These are phyloP conservation scores for Pichia deserticola DNA, from an alignment of 805 yeast species.

Conservation along the genomic window DNA sequence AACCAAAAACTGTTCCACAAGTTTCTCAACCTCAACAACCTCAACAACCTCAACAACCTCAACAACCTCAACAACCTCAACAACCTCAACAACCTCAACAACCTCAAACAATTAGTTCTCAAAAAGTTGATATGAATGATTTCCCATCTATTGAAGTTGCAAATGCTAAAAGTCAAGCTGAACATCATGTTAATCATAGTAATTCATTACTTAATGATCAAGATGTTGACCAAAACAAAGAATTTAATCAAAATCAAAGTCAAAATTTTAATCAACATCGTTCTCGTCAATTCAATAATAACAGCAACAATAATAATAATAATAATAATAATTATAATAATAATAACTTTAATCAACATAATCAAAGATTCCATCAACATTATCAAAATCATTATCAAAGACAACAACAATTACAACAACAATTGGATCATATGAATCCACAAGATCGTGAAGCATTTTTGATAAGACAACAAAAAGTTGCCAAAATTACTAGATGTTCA, in stretches of 20 bases:
- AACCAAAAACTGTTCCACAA: constrained; percentile 12
- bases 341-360: constrained; percentile 3
- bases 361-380: constrained; percentile 10
- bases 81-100: constrained; percentile 7
- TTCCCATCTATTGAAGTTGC: constrained; percentile 19
- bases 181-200: constrained; percentile 4
- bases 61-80: neutral
- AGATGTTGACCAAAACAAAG: neutral
- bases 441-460: constrained; percentile 66
- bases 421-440: constrained; percentile 44
- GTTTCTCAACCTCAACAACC: constrained; percentile 3
- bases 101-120: neutral
- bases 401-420: constrained; percentile 25
- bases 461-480: constrained; percentile 66
- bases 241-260: neutral
- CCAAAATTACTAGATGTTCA: constrained; percentile 69
- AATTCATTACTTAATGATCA: neutral
- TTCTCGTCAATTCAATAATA: constrained; percentile 5
- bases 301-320: constrained; percentile 6
- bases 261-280: constrained; percentile 6
- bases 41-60: neutral
- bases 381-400: constrained; percentile 18
- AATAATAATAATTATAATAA: constrained; percentile 6
- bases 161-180: constrained; percentile 2
- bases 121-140: constrained; percentile 14